Evolutionary conservation across 495 filamentous ascomycete genomes (phyloP).

Genomic region (Penicillium lividum): DNA sequence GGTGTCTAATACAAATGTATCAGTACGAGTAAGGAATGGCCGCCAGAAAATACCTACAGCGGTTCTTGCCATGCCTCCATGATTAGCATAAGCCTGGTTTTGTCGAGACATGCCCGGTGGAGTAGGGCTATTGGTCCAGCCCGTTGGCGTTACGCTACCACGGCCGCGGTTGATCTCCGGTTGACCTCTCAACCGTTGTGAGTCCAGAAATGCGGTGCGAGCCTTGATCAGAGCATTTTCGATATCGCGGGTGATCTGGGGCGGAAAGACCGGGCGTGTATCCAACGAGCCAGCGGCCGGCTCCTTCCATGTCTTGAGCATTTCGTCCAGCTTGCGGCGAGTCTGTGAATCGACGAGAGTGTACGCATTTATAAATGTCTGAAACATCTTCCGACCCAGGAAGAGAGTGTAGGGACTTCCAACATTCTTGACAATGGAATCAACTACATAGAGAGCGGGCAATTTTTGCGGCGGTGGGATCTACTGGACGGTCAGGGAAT

Average conservation of each 20-base stretch:
- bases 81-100: slow-evolving; percentile 30
- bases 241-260: slow-evolving; percentile 81
- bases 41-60: slow-evolving; percentile 30
- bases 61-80: slow-evolving; percentile 37
- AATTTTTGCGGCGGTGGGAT: slow-evolving; percentile 82
- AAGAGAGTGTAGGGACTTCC: slow-evolving; percentile 96
- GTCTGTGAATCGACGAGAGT: slow-evolving; percentile 76
- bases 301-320: slow-evolving; percentile 98
- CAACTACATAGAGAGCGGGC: slow-evolving; percentile 94
- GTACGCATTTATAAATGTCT: slow-evolving; percentile 96
- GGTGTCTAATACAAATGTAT: slow-evolving; percentile 35
- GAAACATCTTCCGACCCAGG: slow-evolving; percentile 85
- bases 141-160: slow-evolving; percentile 50
- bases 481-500: slow-evolving; percentile 56
- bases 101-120: slow-evolving; percentile 53
- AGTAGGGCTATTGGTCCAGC: slow-evolving; percentile 67
- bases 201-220: slow-evolving; percentile 63
- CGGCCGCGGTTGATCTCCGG: slow-evolving; percentile 62
- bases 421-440: slow-evolving; percentile 98
- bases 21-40: not conserved
- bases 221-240: slow-evolving; percentile 92
- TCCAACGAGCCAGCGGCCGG: slow-evolving; percentile 90
- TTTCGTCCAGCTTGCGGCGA: slow-evolving; percentile 90
- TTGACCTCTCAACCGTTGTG: slow-evolving; percentile 53
- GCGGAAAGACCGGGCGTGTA: slow-evolving; percentile 81